Conservation (phyloP, 2,329 filamentous ascomycete species). For the Curvularia sp. region DNA sequence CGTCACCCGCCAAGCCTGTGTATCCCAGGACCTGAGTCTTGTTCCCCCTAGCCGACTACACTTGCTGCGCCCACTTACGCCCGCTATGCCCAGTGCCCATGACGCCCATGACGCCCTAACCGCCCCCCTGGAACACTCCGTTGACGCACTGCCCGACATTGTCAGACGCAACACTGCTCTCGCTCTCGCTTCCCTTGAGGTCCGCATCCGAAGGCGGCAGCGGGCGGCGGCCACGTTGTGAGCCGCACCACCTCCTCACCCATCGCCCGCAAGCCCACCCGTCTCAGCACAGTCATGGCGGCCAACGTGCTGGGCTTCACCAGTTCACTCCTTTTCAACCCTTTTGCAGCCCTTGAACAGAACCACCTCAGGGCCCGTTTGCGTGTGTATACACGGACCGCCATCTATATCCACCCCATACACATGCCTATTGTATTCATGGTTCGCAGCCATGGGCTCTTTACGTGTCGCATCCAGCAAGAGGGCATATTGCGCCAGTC, state of each 20-base stretch:
- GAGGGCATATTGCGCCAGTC: conserved; percentile 3
- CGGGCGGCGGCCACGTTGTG: conserved; percentile 43
- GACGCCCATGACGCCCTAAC: conserved; percentile 32
- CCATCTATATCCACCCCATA: not conserved
- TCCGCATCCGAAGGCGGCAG: conserved; percentile 21
- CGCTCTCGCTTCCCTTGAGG: conserved; percentile 17
- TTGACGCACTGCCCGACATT: conserved; percentile 30
- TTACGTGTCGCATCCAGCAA: conserved; percentile 7
- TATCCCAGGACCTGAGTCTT: conserved; percentile 32
- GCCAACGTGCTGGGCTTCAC: conserved; percentile 4
- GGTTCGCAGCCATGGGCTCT: not conserved
- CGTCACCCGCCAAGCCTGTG: conserved; percentile 32
- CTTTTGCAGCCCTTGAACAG: not conserved
- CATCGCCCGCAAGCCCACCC: conserved; percentile 6
- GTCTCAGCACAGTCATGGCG: conserved; percentile 6
- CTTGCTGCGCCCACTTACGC: conserved; percentile 30
- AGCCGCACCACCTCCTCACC: conserved; percentile 34
- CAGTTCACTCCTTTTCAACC: not conserved
- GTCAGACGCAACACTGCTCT: conserved; percentile 14
- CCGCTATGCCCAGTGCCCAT: conserved; percentile 26
- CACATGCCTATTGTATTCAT: too few species aligned
- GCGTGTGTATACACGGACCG: not conserved
- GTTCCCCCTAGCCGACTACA: conserved; percentile 42
- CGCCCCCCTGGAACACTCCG: conserved; percentile 41
- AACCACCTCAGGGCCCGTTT: conserved; percentile 7